phyloP scores from a whole-genome alignment of 768 basidiomycete genomes.

The Tulasnella sp. region DNA sequence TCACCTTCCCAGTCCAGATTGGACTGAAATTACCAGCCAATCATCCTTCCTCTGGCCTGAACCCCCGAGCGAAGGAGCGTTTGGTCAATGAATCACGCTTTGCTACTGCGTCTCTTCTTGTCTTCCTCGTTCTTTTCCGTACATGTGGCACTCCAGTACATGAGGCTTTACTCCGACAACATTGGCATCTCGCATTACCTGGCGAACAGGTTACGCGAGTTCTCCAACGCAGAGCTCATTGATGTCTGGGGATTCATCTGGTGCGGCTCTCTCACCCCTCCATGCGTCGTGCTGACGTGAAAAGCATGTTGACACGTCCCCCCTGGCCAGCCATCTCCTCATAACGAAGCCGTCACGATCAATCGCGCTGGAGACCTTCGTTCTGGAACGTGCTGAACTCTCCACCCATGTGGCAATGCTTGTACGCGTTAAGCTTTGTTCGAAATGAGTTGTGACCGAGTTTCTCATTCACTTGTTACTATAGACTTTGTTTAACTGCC shows the following conservation, averaged over 20 bases:
- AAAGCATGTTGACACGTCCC: constrained; percentile 9
- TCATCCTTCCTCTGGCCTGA: neutral
- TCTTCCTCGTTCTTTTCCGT: constrained; percentile 89
- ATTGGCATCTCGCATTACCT: constrained; percentile 85
- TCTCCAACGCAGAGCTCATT: constrained; percentile 57
- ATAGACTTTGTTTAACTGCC: constrained; percentile 98
- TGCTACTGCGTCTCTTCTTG: constrained; percentile 84
- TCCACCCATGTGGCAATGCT: constrained; percentile 94
- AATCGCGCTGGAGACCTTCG: constrained; percentile 86
- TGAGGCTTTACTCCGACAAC: constrained; percentile 70
- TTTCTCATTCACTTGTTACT: constrained; percentile 16
- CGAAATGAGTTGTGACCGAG: constrained; percentile 19
- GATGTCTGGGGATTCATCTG: constrained; percentile 89
- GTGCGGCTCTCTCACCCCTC: constrained; percentile 32
- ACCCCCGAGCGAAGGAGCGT: neutral
- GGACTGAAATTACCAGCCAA: no score
- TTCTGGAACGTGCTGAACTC: constrained; percentile 75
- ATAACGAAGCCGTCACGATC: constrained; percentile 87
- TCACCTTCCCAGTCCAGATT: no score
- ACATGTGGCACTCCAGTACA: constrained; percentile 84
- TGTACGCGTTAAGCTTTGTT: constrained; percentile 47
- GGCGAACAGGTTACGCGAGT: constrained; percentile 56
- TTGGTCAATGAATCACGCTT: constrained; percentile 37
- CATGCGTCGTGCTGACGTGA: constrained; percentile 15
- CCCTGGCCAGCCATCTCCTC: constrained; percentile 65